A percentile compares a stretch with the other conserved stretches of the same genome.
These are phyloP conservation scores for Inonotus obliquus DNA, from an alignment of 1,284 basidiomycete genomes.

Conservation along the genomic window DNA sequence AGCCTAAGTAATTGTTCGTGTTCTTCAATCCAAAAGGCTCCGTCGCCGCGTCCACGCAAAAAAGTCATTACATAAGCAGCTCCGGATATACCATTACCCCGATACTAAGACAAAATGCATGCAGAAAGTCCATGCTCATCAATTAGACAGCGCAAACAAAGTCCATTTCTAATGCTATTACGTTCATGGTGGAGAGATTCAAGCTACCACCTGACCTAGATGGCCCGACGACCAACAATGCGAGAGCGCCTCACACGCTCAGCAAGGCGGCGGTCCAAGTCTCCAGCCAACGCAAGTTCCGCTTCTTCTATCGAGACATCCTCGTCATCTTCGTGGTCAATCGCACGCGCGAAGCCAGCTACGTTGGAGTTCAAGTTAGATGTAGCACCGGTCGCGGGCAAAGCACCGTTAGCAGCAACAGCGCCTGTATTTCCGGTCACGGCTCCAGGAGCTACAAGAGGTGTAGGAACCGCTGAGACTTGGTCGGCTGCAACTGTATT, in stretches of 20 bases:
- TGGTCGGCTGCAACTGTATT: neutral
- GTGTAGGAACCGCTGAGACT: neutral
- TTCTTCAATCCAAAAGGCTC: too few relatives aligned
- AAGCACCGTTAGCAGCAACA: neutral
- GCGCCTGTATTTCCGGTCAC: neutral
- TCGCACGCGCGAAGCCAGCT: neutral
- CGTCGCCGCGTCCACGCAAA: too few relatives aligned
- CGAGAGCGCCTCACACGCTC: constrained; percentile 11
- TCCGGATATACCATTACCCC: too few relatives aligned
- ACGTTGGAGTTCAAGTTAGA: neutral
- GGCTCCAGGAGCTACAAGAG: neutral
- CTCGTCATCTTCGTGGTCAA: neutral
- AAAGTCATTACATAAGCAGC: too few relatives aligned
- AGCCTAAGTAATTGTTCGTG: too few relatives aligned
- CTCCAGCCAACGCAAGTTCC: neutral
- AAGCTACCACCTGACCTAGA: neutral
- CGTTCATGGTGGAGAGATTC: too few relatives aligned
- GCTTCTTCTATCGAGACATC: constrained; percentile 5
- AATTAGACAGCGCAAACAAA: too few relatives aligned
- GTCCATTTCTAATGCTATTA: too few relatives aligned
- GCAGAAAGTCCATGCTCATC: too few relatives aligned
- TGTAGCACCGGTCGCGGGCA: neutral
- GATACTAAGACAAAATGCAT: too few relatives aligned
- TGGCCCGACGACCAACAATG: neutral
- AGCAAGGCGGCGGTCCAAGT: neutral